These are phyloP conservation scores for Nannizzia gypsea DNA, from an alignment of 2,329 filamentous ascomycete genomes.

Conservation along the genomic window DNA sequence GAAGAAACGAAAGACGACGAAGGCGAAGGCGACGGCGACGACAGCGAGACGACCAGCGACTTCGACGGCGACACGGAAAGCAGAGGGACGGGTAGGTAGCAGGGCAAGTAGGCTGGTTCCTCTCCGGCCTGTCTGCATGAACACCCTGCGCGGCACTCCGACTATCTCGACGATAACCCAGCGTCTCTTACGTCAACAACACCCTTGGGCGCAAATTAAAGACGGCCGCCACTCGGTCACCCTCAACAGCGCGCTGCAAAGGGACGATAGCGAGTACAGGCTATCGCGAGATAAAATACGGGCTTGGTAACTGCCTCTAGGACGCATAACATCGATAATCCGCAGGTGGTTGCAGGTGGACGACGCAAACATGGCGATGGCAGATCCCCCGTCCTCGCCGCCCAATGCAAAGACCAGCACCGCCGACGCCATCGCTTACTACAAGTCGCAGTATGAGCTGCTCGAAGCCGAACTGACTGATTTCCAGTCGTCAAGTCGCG, in stretches of 20 bases:
- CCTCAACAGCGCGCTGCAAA: background rate
- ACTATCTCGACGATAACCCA: background rate
- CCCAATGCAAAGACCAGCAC: constrained; percentile 29
- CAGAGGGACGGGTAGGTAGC: constrained; percentile 3
- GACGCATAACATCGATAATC: background rate
- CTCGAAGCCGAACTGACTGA: constrained; percentile 84
- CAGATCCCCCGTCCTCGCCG: constrained; percentile 21
- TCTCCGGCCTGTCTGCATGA: background rate
- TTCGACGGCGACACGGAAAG: background rate
- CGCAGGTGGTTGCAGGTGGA: background rate
- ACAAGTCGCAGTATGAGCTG: constrained; percentile 91
- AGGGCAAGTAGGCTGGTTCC: constrained; percentile 3
- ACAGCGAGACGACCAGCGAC: background rate
- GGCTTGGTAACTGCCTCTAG: constrained; percentile 17
- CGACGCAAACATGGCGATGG: background rate
- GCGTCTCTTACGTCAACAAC: background rate
- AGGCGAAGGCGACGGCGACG: background rate
- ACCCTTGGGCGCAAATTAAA: background rate
- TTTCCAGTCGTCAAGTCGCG: constrained; percentile 86
- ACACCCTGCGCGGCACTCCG: background rate
- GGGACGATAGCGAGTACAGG: background rate
- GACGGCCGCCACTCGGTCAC: background rate
- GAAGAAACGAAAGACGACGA: background rate
- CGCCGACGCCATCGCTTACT: constrained; percentile 78
- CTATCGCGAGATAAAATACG: constrained; percentile 11